Evolutionary conservation across 805 yeast species (phyloP).

Genomic region (Lachancea quebecensis): DNA sequence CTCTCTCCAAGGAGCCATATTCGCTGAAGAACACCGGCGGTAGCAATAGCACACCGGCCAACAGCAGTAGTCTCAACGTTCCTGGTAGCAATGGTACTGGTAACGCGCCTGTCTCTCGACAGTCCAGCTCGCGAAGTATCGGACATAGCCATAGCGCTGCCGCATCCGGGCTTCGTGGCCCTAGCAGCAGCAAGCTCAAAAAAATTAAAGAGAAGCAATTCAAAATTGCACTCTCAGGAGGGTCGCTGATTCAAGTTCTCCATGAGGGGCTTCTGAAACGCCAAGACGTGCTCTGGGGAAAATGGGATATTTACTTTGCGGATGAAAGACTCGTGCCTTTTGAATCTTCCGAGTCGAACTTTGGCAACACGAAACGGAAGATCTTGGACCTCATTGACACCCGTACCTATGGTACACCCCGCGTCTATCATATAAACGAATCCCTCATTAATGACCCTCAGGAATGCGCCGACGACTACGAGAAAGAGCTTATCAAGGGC

Average conservation of each 20-base stretch:
- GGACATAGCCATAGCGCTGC: conserved; percentile 6
- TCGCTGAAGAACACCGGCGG: conserved; percentile 8
- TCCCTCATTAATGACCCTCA: conserved; percentile 67
- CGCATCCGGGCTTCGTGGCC: neutral
- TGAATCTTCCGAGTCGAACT: conserved; percentile 74
- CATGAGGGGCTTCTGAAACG: conserved; percentile 78
- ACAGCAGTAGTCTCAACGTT: conserved; percentile 8
- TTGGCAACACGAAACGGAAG: conserved; percentile 79
- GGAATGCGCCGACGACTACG: conserved; percentile 92
- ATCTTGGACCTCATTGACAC: conserved; percentile 54
- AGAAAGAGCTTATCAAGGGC: conserved; percentile 74
- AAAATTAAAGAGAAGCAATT: conserved; percentile 64
- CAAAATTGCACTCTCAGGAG: conserved; percentile 89
- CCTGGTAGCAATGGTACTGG: neutral
- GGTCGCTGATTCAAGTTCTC: conserved; percentile 79
- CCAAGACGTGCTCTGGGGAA: conserved; percentile 77
- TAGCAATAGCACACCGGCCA: conserved; percentile 3
- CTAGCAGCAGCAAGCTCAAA: conserved; percentile 34
- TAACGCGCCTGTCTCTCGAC: conserved; percentile 2
- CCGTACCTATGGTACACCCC: conserved; percentile 44
- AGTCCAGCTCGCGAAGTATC: conserved; percentile 7
- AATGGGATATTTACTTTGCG: conserved; percentile 95
- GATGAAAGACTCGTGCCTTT: conserved; percentile 94
- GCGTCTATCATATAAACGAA: conserved; percentile 78
- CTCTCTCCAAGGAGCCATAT: conserved; percentile 20